Percentiles rank a stretch among this genome's conserved stretches.
Evolutionary conservation across 2,329 filamentous ascomycete genomes (phyloP).

Genomic region (Cryphonectria japonica): DNA sequence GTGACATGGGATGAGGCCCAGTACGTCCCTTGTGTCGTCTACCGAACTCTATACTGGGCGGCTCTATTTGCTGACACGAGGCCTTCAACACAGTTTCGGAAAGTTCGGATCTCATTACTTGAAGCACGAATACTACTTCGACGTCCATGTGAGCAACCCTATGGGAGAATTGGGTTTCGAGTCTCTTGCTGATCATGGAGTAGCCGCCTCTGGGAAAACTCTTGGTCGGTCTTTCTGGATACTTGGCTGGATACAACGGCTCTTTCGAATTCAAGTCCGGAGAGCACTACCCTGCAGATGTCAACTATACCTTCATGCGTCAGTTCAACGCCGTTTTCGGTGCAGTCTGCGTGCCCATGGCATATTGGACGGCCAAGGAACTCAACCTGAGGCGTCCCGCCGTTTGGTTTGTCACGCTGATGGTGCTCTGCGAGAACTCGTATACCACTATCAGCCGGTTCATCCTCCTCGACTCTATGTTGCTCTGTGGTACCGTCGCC

Average conservation of each 20-base stretch:
- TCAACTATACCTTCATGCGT: conserved; percentile 98
- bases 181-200: conserved; percentile 31
- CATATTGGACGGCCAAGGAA: conserved; percentile 93
- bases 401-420: conserved; percentile 93
- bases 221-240: conserved; percentile 94
- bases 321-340: conserved; percentile 96
- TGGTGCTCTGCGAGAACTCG: conserved; percentile 98
- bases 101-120: conserved; percentile 99
- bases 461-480: conserved; percentile 97
- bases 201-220: conserved; percentile 96
- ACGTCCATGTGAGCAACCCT: conserved; percentile 53
- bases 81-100: conserved; percentile 65
- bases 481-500: conserved; percentile 97
- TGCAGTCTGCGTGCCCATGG: conserved; percentile 87
- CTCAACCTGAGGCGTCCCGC: conserved; percentile 83
- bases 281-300: conserved; percentile 88
- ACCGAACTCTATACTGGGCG: conserved; percentile 4
- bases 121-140: conserved; percentile 99
- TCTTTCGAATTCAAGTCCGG: conserved; percentile 99
- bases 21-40: conserved; percentile 46
- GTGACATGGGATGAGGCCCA: conserved; percentile 72
- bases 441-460: conserved; percentile 99
- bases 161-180: neutral
- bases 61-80: conserved; percentile 36
- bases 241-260: conserved; percentile 96